A percentile compares a stretch with the other conserved stretches of the same genome.
Evolutionary conservation across 306 rosid genomes (phyloP).

Genomic region (Casuarina glauca): DNA sequence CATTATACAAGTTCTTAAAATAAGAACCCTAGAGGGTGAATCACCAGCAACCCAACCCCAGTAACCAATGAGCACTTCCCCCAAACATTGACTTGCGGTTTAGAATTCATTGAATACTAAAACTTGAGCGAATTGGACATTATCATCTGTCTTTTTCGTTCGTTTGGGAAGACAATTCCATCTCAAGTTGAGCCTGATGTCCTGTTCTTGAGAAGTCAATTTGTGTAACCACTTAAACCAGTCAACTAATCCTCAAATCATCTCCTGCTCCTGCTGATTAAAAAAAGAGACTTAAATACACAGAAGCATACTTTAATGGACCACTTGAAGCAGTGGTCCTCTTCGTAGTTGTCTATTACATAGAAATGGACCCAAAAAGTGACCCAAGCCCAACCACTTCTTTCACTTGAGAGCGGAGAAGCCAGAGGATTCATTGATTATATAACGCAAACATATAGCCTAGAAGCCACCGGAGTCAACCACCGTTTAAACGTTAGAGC

Average conservation of each 20-base stretch:
- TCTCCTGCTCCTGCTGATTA: not conserved
- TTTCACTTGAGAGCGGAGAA: not conserved
- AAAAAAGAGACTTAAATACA: not conserved
- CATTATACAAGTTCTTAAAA: not conserved
- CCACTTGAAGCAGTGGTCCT: not conserved
- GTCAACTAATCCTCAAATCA: constrained; percentile 10
- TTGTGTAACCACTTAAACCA: not conserved
- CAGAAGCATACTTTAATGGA: not conserved
- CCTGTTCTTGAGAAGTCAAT: constrained; percentile 7
- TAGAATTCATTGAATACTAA: not conserved
- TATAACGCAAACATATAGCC: too few species aligned
- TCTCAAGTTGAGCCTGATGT: constrained; percentile 8
- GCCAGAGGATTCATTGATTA: not conserved
- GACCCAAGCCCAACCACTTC: not conserved
- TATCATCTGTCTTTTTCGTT: not conserved
- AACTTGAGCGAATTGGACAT: not conserved
- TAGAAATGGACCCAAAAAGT: not conserved
- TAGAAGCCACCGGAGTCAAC: not conserved
- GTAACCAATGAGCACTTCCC: constrained; percentile 18
- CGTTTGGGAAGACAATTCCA: not conserved
- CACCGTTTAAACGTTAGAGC: not conserved
- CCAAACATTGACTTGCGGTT: not conserved
- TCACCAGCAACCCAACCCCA: constrained; percentile 26
- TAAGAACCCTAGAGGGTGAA: not conserved
- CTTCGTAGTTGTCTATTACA: not conserved